A percentile compares a stretch with the other conserved stretches of the same genome.
phyloP scores from a whole-genome alignment of 2,329 filamentous ascomycete species.

The Colletotrichum cordylinicola region DNA sequence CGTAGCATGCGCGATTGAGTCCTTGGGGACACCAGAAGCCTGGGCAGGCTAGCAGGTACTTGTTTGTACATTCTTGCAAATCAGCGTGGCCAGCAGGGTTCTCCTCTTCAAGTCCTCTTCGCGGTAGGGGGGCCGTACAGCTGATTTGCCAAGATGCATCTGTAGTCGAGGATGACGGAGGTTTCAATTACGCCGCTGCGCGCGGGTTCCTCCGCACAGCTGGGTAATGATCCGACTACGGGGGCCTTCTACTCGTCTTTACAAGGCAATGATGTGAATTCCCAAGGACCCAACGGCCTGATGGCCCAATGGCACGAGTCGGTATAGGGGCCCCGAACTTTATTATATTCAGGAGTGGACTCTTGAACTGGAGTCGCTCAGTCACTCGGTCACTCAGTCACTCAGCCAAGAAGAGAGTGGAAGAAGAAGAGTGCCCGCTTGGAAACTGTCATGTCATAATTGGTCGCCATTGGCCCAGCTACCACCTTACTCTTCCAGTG shows the following conservation, averaged over 20 bases:
- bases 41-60: not conserved
- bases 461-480: not conserved
- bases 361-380: not conserved
- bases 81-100: not conserved
- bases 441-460: not conserved
- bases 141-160: not conserved
- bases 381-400: not conserved
- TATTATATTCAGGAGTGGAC: slow-evolving; percentile 1
- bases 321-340: not conserved
- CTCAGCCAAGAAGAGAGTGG: not conserved
- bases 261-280: not conserved
- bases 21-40: not conserved
- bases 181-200: slow-evolving; percentile 13
- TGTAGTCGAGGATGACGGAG: not conserved
- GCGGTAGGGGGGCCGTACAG: not conserved
- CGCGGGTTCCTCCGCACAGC: not conserved
- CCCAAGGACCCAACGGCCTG: not conserved
- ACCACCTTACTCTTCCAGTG: slow-evolving; percentile 17
- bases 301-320: not conserved
- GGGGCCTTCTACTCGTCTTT: not conserved
- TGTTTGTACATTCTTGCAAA: not conserved
- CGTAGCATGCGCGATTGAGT: not conserved
- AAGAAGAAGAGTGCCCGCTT: not conserved
- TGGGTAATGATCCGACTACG: not conserved
- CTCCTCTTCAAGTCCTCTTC: not conserved